These are phyloP conservation scores for Blastobotrys buckinghamii DNA, from an alignment of 1,139 yeast genomes.

Conservation along the genomic window DNA sequence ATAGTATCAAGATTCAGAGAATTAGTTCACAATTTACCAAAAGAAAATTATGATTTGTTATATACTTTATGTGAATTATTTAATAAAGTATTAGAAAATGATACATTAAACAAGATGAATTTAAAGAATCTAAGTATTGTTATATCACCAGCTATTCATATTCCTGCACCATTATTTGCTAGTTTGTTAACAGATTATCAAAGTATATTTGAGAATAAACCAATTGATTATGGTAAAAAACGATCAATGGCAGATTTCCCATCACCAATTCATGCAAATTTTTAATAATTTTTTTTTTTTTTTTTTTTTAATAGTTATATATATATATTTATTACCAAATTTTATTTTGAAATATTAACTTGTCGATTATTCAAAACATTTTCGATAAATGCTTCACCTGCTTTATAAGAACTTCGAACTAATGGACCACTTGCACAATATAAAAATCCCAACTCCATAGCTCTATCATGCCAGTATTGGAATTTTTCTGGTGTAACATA, in stretches of 20 bases:
- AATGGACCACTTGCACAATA: constrained; percentile 98
- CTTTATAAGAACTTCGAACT: constrained; percentile 94
- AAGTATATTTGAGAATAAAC: constrained; percentile 47
- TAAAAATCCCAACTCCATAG: constrained; percentile 84
- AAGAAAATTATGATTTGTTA: constrained; percentile 54
- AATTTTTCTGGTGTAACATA: constrained; percentile 93
- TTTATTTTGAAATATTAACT: constrained; percentile 10
- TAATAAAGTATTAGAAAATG: constrained; percentile 56
- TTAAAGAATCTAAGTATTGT: constrained; percentile 72
- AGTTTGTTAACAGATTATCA: constrained; percentile 60
- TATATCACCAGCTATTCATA: constrained; percentile 75
- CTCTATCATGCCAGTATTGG: constrained; percentile 85
- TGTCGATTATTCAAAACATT: constrained; percentile 75
- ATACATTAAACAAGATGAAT: constrained; percentile 75
- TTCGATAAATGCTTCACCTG: constrained; percentile 97
- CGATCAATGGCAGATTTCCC: constrained; percentile 1
- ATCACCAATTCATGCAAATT: neutral
- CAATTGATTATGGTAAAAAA: neutral
- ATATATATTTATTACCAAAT: neutral
- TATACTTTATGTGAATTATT: constrained; percentile 63
- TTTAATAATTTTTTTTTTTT: constrained; percentile 1
- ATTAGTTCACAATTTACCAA: constrained; percentile 38
- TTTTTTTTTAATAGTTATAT: too few species aligned
- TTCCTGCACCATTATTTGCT: constrained; percentile 59
- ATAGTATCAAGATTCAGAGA: constrained; percentile 32